Evolutionary conservation across 495 filamentous ascomycete species (phyloP).

Genomic region (Aspergillus hancockii): DNA sequence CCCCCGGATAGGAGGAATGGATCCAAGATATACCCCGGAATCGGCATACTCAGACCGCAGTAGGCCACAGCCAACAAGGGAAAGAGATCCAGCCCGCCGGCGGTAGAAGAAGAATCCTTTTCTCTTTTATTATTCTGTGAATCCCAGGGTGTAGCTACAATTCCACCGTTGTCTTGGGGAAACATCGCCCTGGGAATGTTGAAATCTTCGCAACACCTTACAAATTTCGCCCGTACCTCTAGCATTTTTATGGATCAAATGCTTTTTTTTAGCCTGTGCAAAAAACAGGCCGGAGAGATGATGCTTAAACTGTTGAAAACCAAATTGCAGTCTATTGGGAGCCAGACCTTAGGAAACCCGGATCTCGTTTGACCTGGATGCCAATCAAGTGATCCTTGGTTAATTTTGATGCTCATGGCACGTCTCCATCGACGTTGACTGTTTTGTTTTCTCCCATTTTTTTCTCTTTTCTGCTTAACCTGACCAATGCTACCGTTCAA

Average conservation of each 20-base stretch:
- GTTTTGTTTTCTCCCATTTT: slow-evolving; percentile 10
- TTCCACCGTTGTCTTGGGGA: slow-evolving; percentile 22
- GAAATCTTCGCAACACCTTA: slow-evolving; percentile 14
- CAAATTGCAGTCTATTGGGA: slow-evolving; percentile 23
- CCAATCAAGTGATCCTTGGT: slow-evolving; percentile 21
- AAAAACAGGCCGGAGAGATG: slow-evolving; percentile 21
- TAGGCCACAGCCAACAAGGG: slow-evolving; percentile 46
- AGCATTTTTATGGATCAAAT: slow-evolving; percentile 6
- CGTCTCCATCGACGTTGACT: slow-evolving; percentile 19
- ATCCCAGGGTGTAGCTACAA: slow-evolving; percentile 6
- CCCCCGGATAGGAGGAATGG: slow-evolving; percentile 51
- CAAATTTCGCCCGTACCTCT: slow-evolving; percentile 15
- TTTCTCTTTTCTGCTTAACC: slow-evolving; percentile 8
- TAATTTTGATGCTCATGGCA: slow-evolving; percentile 10
- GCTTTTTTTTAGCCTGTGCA: slow-evolving; percentile 17
- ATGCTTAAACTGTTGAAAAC: slow-evolving; percentile 24
- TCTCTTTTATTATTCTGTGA: slow-evolving; percentile 14
- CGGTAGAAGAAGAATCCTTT: slow-evolving; percentile 32
- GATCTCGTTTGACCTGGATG: slow-evolving; percentile 25
- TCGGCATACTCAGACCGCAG: slow-evolving; percentile 39
- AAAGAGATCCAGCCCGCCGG: slow-evolving; percentile 43
- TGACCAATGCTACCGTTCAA: slow-evolving; percentile 12
- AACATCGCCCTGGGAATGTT: slow-evolving; percentile 24
- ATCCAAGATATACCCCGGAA: slow-evolving; percentile 49
- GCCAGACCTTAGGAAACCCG: slow-evolving; percentile 22